Conservation (phyloP, 1,139 yeast species). For the Spencermartinsiella ligniputridi region DNA sequence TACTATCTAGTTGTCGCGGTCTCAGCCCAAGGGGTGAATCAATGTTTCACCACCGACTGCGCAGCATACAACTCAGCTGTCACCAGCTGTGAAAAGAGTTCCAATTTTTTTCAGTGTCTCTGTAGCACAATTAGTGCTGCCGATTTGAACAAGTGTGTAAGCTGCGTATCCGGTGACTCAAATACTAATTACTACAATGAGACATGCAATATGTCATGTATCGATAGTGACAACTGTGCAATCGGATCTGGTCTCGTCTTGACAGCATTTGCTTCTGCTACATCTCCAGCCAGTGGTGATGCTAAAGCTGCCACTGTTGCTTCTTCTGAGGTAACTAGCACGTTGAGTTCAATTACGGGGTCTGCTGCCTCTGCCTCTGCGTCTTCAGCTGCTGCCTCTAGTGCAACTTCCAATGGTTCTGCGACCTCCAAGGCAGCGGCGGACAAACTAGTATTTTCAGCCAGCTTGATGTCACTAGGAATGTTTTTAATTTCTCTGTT, state of each 20-base stretch:
- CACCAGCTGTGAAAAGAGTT: not conserved
- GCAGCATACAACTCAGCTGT: not conserved
- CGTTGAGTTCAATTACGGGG: not conserved
- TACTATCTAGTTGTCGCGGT: too few species aligned
- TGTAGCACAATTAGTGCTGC: not conserved
- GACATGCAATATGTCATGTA: not conserved
- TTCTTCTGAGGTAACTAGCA: not conserved
- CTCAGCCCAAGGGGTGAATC: not conserved
- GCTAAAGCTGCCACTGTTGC: not conserved
- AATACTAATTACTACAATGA: not conserved
- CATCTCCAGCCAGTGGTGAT: not conserved
- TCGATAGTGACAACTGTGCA: not conserved
- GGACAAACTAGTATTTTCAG: not conserved
- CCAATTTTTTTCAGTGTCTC: not conserved
- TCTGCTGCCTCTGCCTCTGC: not conserved
- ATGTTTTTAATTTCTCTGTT: not conserved
- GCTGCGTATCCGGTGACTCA: not conserved
- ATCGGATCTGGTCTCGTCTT: not conserved
- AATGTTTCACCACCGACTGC: not conserved
- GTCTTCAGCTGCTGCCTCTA: not conserved
- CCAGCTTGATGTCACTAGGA: not conserved
- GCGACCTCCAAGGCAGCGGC: not conserved
- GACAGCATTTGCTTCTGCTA: not conserved
- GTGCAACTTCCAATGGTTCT: not conserved
- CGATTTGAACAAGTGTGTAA: not conserved